Percentiles rank a stretch among this genome's conserved stretches.
Evolutionary conservation across 495 filamentous ascomycete genomes (phyloP).

Genomic region (Neurospora sp.): DNA sequence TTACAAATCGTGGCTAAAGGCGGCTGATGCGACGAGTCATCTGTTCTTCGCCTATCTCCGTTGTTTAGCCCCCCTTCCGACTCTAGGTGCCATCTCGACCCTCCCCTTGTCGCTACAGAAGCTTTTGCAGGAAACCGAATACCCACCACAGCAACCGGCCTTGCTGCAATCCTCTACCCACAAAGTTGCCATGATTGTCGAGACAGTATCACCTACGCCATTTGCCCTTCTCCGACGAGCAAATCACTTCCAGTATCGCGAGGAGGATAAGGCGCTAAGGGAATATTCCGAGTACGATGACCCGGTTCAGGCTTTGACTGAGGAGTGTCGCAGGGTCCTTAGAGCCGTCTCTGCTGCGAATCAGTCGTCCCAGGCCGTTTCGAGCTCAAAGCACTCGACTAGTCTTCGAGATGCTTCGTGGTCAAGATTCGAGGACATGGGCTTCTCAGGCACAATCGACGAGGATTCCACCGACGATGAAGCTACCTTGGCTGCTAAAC

Average conservation of each 20-base stretch:
- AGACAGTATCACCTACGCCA: conserved; percentile 88
- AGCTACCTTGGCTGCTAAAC: conserved; percentile 20
- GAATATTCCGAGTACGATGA: conserved; percentile 84
- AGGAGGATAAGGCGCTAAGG: conserved; percentile 72
- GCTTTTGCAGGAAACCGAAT: conserved; percentile 85
- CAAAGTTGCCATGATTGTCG: conserved; percentile 93
- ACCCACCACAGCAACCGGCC: conserved; percentile 72
- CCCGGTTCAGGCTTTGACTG: conserved; percentile 75
- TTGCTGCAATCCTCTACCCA: conserved; percentile 72
- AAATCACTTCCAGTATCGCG: conserved; percentile 89
- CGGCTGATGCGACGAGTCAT: conserved; percentile 91
- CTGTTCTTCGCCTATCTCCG: conserved; percentile 96
- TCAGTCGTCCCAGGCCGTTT: conserved; percentile 54
- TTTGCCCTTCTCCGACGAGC: conserved; percentile 85
- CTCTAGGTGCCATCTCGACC: conserved; percentile 64
- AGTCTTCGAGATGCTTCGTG: conserved; percentile 77
- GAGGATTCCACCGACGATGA: conserved; percentile 60
- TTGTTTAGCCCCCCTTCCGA: conserved; percentile 70
- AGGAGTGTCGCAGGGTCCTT: conserved; percentile 86
- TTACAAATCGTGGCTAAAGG: conserved; percentile 73
- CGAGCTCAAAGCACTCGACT: conserved; percentile 56
- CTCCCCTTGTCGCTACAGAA: conserved; percentile 85
- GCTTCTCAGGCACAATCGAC: conserved; percentile 71
- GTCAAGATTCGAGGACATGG: conserved; percentile 94
- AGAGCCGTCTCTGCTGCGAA: conserved; percentile 81